phyloP scores from a whole-genome alignment of 2,329 filamentous ascomycete species.

The Cercospora berteroae region DNA sequence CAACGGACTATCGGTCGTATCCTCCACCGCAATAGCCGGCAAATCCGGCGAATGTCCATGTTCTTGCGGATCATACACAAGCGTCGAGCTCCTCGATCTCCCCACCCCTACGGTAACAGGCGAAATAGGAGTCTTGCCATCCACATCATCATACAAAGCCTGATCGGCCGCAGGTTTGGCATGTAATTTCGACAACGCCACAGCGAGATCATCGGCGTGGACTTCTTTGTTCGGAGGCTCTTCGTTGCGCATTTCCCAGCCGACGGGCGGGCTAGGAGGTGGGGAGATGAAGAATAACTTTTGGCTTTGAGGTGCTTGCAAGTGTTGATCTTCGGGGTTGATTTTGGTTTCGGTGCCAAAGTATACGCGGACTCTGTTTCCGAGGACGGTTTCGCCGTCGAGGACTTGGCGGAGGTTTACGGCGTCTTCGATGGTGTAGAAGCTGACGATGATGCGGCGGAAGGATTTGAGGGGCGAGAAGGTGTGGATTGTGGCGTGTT shows the following conservation, averaged over 20 bases:
- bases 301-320: conserved; percentile 57
- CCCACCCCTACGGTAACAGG: conserved; percentile 28
- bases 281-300: conserved; percentile 67
- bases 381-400: conserved; percentile 72
- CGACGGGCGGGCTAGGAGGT: conserved; percentile 62
- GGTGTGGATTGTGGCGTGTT: conserved; percentile 69
- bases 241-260: conserved; percentile 63
- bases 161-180: conserved; percentile 40
- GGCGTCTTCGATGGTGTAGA: conserved; percentile 67
- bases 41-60: conserved; percentile 60
- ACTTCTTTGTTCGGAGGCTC: conserved; percentile 65
- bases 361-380: conserved; percentile 65
- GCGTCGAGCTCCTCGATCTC: conserved; percentile 52
- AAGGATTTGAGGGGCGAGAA: conserved; percentile 82
- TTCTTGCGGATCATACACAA: conserved; percentile 63
- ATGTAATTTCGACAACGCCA: conserved; percentile 55
- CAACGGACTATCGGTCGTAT: conserved; percentile 53
- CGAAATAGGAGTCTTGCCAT: conserved; percentile 21
- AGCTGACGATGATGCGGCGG: conserved; percentile 76
- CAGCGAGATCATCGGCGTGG: conserved; percentile 60
- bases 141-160: conserved; percentile 30
- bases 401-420: conserved; percentile 69
- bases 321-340: conserved; percentile 43
- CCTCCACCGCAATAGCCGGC: conserved; percentile 63
- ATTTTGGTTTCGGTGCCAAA: conserved; percentile 55